Evolutionary conservation across 78 protist species (phyloP), one percentile per base, ranked within the genome.

Genomic region (Pelomyxa schiedti): DNA sequence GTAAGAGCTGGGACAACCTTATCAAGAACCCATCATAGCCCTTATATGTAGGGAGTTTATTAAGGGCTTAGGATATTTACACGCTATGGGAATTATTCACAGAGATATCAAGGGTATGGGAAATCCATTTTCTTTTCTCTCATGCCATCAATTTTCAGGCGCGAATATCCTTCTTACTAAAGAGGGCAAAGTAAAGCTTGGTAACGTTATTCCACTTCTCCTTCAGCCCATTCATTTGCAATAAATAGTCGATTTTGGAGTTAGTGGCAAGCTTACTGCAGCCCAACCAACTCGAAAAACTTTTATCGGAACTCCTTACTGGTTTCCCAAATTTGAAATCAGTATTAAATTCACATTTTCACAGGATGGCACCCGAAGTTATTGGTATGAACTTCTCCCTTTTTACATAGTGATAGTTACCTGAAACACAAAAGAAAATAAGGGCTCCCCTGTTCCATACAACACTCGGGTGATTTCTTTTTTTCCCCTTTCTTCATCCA

Each of bases 361-460:
- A n/a, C n/a, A n/a, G n/a, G n/a, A 79, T 79, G 83, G 77, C 83
- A 35, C 83, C 83, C n/a, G 83, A 79, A 43, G 83, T 79, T 9
- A 58, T 79, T 39, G 4, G n/a, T n/a, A n/a, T n/a, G n/a, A n/a
- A n/a, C n/a, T n/a, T n/a, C n/a, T n/a, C n/a, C n/a, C n/a, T n/a
- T n/a, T n/a, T n/a, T n/a, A n/a, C n/a, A n/a, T n/a, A n/a, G n/a
- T n/a, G n/a, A n/a, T n/a, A n/a, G n/a, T n/a, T n/a, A n/a, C n/a
- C n/a, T n/a, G n/a, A n/a, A n/a, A n/a, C n/a, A n/a, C n/a, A n/a
- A n/a, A n/a, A n/a, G n/a, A 8, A 16, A 72, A 67, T 22, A 37
- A 67, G 70, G 42, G 42, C 64, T 16, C 29, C 37, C 71, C 26
- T 16, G 9, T 9, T 16, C 66, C 26, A 70, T 29, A 67, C 71